Evolutionary conservation across 2,329 filamentous ascomycete species (phyloP).

Genomic region (Bimuria novae-zelandiae): DNA sequence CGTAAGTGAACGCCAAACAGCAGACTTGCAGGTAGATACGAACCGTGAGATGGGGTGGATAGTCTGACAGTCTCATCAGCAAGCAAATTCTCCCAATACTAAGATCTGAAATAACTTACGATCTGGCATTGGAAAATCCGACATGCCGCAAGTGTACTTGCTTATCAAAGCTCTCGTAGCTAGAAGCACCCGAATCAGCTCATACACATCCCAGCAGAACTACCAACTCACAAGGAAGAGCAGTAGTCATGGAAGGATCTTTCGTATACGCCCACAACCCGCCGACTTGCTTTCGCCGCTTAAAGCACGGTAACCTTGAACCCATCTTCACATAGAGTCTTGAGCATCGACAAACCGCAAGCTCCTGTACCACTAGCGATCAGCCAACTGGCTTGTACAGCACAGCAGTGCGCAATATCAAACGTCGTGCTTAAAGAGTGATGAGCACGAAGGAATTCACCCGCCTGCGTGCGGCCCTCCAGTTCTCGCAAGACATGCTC

Average conservation of each 20-base stretch:
- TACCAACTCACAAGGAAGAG: conserved; percentile 37
- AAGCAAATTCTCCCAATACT: not conserved
- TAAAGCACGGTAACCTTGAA: conserved; percentile 50
- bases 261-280: conserved; percentile 52
- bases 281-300: conserved; percentile 49
- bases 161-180: conserved; percentile 26
- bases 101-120: conserved; percentile 29
- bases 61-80: conserved; percentile 5
- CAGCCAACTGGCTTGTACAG: not conserved
- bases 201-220: conserved; percentile 10
- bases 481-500: no score
- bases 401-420: not conserved
- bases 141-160: conserved; percentile 48
- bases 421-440: not conserved
- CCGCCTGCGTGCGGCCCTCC: no score
- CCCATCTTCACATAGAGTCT: conserved; percentile 51
- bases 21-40: not conserved
- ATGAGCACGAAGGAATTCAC: no score
- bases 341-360: conserved; percentile 28
- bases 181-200: not conserved
- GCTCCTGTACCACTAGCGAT: conserved; percentile 5
- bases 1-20: not conserved
- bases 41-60: conserved; percentile 22
- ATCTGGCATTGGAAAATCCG: conserved; percentile 52
- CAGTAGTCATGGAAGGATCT: conserved; percentile 25